A percentile compares a stretch with the other conserved stretches of the same genome.
Conservation (phyloP, 176 grass and related monocot genomes). For the Pontederia paniculata region DNA sequence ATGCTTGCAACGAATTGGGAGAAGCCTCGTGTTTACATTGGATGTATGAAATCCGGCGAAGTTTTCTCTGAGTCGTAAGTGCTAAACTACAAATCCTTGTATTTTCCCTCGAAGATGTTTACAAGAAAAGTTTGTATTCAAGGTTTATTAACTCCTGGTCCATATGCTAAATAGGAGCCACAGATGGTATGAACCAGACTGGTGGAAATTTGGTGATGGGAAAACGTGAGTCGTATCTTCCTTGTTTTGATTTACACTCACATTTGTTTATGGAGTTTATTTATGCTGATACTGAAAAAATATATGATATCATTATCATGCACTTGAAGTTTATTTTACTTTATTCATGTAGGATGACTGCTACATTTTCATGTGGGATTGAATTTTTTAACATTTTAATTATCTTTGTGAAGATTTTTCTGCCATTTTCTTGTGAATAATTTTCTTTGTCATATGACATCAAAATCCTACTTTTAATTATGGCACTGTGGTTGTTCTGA, state of each 20-base stretch:
- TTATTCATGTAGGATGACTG: no score
- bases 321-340: no score
- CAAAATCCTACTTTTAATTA: no score
- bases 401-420: no score
- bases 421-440: no score
- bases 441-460: no score
- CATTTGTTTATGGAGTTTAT: no score
- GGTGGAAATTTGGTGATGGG: slow-evolving; percentile 99
- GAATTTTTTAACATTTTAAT: no score
- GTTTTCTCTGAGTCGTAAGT: slow-evolving; percentile 97
- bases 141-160: slow-evolving; percentile 3
- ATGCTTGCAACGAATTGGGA: slow-evolving; percentile 76
- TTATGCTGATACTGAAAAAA: not conserved
- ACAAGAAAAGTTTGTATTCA: not conserved
- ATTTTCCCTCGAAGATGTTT: not conserved
- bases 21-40: slow-evolving; percentile 79
- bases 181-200: slow-evolving; percentile 96
- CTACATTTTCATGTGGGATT: no score
- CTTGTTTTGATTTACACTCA: slow-evolving; percentile 2
- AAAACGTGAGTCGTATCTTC: slow-evolving; percentile 77
- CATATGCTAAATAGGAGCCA: slow-evolving; percentile 46
- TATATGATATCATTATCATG: not conserved
- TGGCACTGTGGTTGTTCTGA: no score
- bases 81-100: not conserved
- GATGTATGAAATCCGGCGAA: slow-evolving; percentile 99